phyloP scores from a whole-genome alignment of 768 basidiomycete species.

The Rhodosporidiobolus odoratus region DNA sequence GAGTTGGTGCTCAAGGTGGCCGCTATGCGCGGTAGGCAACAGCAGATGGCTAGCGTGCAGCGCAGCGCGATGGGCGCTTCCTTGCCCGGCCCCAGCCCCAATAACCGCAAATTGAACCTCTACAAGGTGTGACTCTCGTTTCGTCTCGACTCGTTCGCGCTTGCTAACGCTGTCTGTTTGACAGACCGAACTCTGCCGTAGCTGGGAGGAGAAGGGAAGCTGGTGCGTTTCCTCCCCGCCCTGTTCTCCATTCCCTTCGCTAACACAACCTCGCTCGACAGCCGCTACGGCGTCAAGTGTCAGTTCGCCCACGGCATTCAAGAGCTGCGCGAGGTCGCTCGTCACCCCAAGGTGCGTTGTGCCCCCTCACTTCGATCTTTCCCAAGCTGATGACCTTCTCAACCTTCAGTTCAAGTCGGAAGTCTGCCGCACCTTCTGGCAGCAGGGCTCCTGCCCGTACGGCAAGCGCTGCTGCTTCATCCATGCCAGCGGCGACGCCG shows the following conservation, averaged over 20 bases:
- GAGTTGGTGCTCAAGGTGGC: constrained; percentile 33
- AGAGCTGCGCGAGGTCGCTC: constrained; percentile 72
- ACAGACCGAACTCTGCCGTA: constrained; percentile 36
- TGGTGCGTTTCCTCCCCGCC: constrained; percentile 43
- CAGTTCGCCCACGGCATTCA: constrained; percentile 92
- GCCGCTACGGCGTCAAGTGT: constrained; percentile 80
- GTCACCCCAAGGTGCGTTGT: constrained; percentile 73
- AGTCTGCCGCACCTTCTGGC: constrained; percentile 91
- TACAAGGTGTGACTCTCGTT: constrained; percentile 63
- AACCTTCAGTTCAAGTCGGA: constrained; percentile 75
- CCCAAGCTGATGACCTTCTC: constrained; percentile 39
- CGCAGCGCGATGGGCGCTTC: constrained; percentile 15
- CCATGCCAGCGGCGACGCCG: constrained; percentile 65
- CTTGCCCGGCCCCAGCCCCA: constrained; percentile 68
- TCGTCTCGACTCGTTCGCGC: neutral
- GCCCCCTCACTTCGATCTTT: constrained; percentile 12
- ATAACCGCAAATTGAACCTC: constrained; percentile 80
- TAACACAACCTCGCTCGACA: constrained; percentile 48
- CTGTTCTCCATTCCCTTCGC: neutral
- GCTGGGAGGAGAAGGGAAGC: constrained; percentile 49
- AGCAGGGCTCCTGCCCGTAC: constrained; percentile 85
- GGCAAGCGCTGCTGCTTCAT: constrained; percentile 92
- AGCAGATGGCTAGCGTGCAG: constrained; percentile 26
- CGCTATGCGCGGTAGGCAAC: constrained; percentile 26
- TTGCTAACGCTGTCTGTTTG: neutral